A percentile compares a stretch with the other conserved stretches of the same genome.
These are phyloP conservation scores for Cokeromyces recurvatus DNA, from an alignment of 371 early-diverging fungal species.

Conservation along the genomic window DNA sequence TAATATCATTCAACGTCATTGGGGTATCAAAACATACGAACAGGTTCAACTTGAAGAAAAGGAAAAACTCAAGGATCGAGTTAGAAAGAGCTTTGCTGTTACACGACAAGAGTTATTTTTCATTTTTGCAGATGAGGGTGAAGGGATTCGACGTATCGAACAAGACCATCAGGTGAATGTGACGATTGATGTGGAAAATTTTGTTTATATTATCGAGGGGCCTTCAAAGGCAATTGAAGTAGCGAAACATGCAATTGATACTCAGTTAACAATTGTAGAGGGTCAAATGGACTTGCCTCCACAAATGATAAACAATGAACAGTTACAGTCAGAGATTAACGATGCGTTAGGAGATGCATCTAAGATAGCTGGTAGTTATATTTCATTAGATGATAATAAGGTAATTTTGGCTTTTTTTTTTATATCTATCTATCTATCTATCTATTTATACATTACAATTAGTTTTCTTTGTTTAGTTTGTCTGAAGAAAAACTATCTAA, in stretches of 20 bases:
- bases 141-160: constrained; percentile 24
- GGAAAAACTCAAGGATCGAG: neutral
- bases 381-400: constrained; percentile 20
- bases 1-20: constrained; percentile 14
- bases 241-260: constrained; percentile 17
- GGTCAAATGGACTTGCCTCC: constrained; percentile 12
- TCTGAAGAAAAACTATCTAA: constrained; percentile 13
- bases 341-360: constrained; percentile 22
- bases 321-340: constrained; percentile 2
- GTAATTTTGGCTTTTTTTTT: constrained; percentile 9
- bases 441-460: neutral
- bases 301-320: neutral
- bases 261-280: constrained; percentile 12
- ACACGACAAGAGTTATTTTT: constrained; percentile 29
- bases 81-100: constrained; percentile 13
- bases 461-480: constrained; percentile 26
- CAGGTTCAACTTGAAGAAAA: constrained; percentile 10
- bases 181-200: constrained; percentile 18
- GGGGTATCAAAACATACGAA: constrained; percentile 20
- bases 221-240: constrained; percentile 7
- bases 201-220: constrained; percentile 23
- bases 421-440: too few relatives aligned
- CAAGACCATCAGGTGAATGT: constrained; percentile 20
- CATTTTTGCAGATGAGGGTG: constrained; percentile 30
- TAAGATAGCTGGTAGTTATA: constrained; percentile 19